Conservation (phyloP, 2,329 filamentous ascomycete species). For the Laburnicola sp. region DNA sequence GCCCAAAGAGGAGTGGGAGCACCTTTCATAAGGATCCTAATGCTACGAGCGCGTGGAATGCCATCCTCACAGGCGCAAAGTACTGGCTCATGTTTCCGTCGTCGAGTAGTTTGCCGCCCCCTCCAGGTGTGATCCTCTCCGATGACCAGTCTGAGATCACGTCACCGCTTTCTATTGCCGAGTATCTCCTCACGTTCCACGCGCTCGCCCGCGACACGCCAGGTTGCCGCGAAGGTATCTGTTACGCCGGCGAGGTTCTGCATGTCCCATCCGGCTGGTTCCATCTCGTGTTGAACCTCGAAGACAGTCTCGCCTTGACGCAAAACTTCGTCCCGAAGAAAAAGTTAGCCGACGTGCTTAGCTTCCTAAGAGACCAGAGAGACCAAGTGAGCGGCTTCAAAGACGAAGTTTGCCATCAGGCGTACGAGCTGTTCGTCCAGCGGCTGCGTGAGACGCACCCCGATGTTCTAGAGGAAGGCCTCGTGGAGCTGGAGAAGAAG, state of each 20-base stretch:
- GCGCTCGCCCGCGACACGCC: constrained; percentile 73
- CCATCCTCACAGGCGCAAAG: constrained; percentile 83
- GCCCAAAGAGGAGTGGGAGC: constrained; percentile 82
- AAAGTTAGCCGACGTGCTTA: constrained; percentile 73
- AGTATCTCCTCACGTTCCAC: constrained; percentile 92
- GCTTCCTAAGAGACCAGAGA: constrained; percentile 78
- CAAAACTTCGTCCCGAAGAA: constrained; percentile 89
- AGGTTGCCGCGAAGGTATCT: constrained; percentile 85
- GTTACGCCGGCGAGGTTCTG: constrained; percentile 78
- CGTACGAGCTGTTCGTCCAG: constrained; percentile 71
- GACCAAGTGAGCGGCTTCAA: constrained; percentile 88
- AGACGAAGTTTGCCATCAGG: constrained; percentile 68
- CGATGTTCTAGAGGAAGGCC: constrained; percentile 63
- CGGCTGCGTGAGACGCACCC: constrained; percentile 67
- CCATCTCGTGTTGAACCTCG: constrained; percentile 91
- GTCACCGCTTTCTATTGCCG: constrained; percentile 90
- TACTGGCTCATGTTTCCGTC: constrained; percentile 99
- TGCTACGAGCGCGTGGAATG: constrained; percentile 87
- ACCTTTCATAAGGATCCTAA: constrained; percentile 89
- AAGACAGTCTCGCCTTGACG: constrained; percentile 82
- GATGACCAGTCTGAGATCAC: constrained; percentile 91
- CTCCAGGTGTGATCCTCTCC: constrained; percentile 88
- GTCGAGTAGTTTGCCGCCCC: constrained; percentile 61
- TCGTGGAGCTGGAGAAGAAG: constrained; percentile 67
- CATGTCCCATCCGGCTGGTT: constrained; percentile 97